Evolutionary conservation across 345 rosid species (phyloP), one percentile per base, ranked within the genome.

Genomic region (Nephelium lappaceum): DNA sequence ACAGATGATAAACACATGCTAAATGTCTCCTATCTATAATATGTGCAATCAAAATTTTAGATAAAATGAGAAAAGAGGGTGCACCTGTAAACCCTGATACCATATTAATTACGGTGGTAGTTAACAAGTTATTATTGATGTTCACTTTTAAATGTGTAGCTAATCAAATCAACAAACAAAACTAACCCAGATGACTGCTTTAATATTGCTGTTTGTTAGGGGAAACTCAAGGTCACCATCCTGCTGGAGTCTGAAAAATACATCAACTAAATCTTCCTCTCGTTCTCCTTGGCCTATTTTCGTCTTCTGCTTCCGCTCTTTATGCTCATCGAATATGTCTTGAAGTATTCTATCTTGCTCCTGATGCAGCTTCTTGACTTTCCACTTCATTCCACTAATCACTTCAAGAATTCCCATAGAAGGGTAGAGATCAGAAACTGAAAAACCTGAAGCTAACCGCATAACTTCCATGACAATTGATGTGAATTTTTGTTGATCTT

Each of bases 251-350:
- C 58, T 82, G 51, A 83, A 53, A 67, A 85, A 77, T 6, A 85
- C 88, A 73, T 85, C 84, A 11, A 85, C 77, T 24, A 83, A 60
- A 75, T 83, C 88, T 72, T 86, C 80, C 23, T 27, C 47, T 4
- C 23, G 53, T 6, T 67, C 43, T 0, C 27, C 63, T 19, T 5
- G 25, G 8, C 65, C 39, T 0, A 4, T 68, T 27, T 74, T 47
- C 51, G 69, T 75, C 7, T 15, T 51, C 18, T 2, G 16, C 14
- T 11, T 51, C 43, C 60, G 77, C 67, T 18, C 47, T 42, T 39
- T 71, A 61, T 86, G 87, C n/a, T 84, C 84, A 5, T 69, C 70
- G 8, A 84, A 58, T 43, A 86, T 82, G 69, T 76, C 81, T 18
- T 84, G 78, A 10, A 82, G 76, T 8, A 86, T 82, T 25, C 4